Percentiles rank a stretch among this genome's conserved stretches.
phyloP scores from a whole-genome alignment of 306 rosid species.

The Vigna angularis region DNA sequence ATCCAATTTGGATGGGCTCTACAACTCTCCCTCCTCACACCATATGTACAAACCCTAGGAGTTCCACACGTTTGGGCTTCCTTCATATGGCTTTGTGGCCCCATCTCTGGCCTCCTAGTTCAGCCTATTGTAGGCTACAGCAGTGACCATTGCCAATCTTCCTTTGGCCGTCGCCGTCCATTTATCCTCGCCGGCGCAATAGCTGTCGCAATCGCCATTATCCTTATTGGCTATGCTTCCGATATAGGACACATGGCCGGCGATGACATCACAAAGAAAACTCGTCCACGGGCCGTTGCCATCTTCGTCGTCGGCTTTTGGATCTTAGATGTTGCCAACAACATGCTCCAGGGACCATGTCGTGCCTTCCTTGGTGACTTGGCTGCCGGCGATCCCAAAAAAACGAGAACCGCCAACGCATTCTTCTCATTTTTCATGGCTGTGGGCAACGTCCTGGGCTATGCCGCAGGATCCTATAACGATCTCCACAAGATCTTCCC shows the following conservation, averaged over 20 bases:
- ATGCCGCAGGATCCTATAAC: slow-evolving; percentile 61
- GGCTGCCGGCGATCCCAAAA: slow-evolving; percentile 46
- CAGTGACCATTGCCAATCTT: slow-evolving; percentile 67
- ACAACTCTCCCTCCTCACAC: slow-evolving; percentile 72
- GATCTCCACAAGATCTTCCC: slow-evolving; percentile 52
- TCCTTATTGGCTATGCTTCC: slow-evolving; percentile 76
- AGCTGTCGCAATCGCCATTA: slow-evolving; percentile 51
- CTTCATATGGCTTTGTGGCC: slow-evolving; percentile 81
- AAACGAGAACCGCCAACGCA: slow-evolving; percentile 45
- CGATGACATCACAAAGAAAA: slow-evolving; percentile 5
- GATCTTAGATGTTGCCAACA: slow-evolving; percentile 74
- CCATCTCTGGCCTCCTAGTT: slow-evolving; percentile 70
- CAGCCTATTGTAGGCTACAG: slow-evolving; percentile 76
- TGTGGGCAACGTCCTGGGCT: slow-evolving; percentile 68
- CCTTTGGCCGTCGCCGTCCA: slow-evolving; percentile 79
- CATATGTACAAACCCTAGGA: slow-evolving; percentile 74
- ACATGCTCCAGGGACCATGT: slow-evolving; percentile 77
- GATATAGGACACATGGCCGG: slow-evolving; percentile 66
- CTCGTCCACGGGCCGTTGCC: slow-evolving; percentile 52
- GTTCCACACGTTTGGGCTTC: slow-evolving; percentile 75
- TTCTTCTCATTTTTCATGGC: slow-evolving; percentile 82
- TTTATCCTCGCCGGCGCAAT: slow-evolving; percentile 53
- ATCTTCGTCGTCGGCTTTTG: slow-evolving; percentile 66
- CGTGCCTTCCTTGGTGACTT: slow-evolving; percentile 68
- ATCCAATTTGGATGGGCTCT: slow-evolving; percentile 90